Conservation (phyloP, 2,329 filamentous ascomycete genomes). For the Fusarium floridanum region DNA sequence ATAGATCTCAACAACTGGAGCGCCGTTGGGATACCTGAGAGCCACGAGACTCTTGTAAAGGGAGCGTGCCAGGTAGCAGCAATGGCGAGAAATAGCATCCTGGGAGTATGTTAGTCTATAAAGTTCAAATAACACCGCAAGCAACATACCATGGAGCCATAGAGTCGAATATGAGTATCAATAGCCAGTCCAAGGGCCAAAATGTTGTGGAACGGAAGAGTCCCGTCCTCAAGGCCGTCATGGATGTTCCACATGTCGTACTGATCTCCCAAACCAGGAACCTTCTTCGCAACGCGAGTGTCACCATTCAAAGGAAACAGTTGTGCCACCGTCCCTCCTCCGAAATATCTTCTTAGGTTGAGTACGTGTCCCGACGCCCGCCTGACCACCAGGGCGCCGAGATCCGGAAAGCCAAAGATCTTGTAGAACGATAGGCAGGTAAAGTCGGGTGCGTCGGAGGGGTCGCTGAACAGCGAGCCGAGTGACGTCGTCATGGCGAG, state of each 20-base stretch:
- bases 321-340: slow-evolving; percentile 75
- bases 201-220: slow-evolving; percentile 74
- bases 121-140: neutral
- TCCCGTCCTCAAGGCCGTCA: slow-evolving; percentile 75
- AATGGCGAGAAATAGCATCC: slow-evolving; percentile 69
- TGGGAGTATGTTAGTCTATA: slow-evolving; percentile 24
- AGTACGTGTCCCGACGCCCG: slow-evolving; percentile 67
- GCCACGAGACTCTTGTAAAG: slow-evolving; percentile 61
- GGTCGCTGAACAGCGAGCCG: slow-evolving; percentile 62
- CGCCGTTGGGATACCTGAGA: slow-evolving; percentile 67
- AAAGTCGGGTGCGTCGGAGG: slow-evolving; percentile 69
- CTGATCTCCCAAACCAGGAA: slow-evolving; percentile 53
- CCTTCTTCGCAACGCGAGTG: slow-evolving; percentile 53
- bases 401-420: slow-evolving; percentile 76
- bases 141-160: slow-evolving; percentile 62
- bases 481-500: slow-evolving; percentile 73
- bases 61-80: slow-evolving; percentile 63
- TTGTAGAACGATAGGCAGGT: slow-evolving; percentile 74
- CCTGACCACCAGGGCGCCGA: slow-evolving; percentile 71
- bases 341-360: slow-evolving; percentile 72
- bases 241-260: slow-evolving; percentile 61
- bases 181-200: slow-evolving; percentile 72
- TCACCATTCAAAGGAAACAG: slow-evolving; percentile 50
- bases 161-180: slow-evolving; percentile 67
- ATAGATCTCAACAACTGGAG: slow-evolving; percentile 66